Evolutionary conservation across 768 basidiomycete species (phyloP).

Genomic region (Pisolithus orientalis): DNA sequence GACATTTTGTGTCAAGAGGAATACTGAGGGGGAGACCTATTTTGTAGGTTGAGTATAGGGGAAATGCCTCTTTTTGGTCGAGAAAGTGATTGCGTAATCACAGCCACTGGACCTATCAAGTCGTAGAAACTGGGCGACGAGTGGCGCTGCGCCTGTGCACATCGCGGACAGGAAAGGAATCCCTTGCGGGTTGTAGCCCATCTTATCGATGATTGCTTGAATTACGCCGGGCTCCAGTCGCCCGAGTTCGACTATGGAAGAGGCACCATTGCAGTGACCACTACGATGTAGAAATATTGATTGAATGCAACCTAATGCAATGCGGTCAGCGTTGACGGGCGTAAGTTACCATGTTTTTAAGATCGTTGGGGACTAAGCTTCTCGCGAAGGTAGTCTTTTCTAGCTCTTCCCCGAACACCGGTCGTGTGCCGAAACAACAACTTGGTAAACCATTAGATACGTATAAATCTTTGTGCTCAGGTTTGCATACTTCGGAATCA

Average conservation of each 20-base stretch:
- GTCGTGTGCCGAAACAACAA: too few species aligned
- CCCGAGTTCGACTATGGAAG: constrained; percentile 52
- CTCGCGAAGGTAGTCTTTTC: constrained; percentile 49
- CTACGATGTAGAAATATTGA: background rate
- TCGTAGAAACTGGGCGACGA: constrained; percentile 70
- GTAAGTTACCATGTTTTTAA: constrained; percentile 62
- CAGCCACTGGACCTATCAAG: too few species aligned
- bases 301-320: too few species aligned
- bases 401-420: too few species aligned
- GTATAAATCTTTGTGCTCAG: too few species aligned
- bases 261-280: constrained; percentile 76
- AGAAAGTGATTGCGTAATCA: too few species aligned
- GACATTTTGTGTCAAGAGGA: too few species aligned
- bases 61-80: too few species aligned
- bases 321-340: background rate
- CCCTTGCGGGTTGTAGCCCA: constrained; percentile 72
- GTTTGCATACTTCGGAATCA: too few species aligned
- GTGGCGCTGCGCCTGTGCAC: constrained; percentile 43
- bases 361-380: constrained; percentile 80
- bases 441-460: too few species aligned
- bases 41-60: too few species aligned
- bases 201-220: constrained; percentile 70
- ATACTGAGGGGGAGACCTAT: too few species aligned
- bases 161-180: constrained; percentile 68
- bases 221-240: constrained; percentile 67